Evolutionary conservation across 169 alveolate genomes (phyloP), one percentile per base, ranked within the genome.

Genomic region (Cytauxzoon felis): DNA sequence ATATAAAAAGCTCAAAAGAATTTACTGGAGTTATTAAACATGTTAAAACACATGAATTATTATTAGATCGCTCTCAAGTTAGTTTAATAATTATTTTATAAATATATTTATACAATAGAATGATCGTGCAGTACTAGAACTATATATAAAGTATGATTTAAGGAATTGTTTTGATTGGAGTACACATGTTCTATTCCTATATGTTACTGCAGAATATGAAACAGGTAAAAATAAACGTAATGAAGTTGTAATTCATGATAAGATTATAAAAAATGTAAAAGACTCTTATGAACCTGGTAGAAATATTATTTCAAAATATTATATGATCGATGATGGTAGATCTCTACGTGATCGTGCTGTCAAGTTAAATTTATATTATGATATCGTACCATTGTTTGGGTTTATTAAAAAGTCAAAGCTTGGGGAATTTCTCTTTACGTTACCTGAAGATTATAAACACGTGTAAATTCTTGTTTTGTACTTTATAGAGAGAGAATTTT

Each of bases 101-200:
- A 38, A 13, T n/a, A n/a, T n/a, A n/a, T n/a, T n/a, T n/a, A n/a
- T n/a, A n/a, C n/a, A n/a, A 0, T 45, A 76, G 86, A 59, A 40
- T 32, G 86, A 76, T 23, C 65, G 80, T 21, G 86, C 86, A 2
- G 71, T 63, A 16, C 21, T 76, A 5, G 86, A 76, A 34, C 38
- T 76, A 26, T 18, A 43, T 33, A 1, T 76, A 33, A 43, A 53
- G 6, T 76, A 76, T 58, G 86, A 76, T 56, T 54, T 76, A 13
- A 32, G 86, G 9, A 76, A 66, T 1, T 67, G 43, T 34, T 76
- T 76, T 26, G 75, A 76, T 43, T 76, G 86, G 86, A 76, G 80
- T 59, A 57, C 86, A 27, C 60, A 66, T 42, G 50, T 50, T 13
- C 19, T 76, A 13, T 76, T 65, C 23, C 40, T 76, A 24, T 76